phyloP scores from a whole-genome alignment of 148 eudicot genomes.

The Oxyria digyna region DNA sequence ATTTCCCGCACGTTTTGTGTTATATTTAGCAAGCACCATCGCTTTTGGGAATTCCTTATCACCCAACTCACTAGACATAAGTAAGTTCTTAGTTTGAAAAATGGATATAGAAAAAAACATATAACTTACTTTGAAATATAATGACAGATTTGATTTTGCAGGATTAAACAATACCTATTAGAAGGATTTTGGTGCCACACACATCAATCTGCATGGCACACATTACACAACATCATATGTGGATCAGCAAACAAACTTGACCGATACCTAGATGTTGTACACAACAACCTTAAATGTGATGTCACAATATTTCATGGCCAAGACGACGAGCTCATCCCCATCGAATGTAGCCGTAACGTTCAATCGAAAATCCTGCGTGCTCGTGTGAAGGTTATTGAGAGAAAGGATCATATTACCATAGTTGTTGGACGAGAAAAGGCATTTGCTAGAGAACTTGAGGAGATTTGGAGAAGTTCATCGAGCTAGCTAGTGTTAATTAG shows the following conservation, averaged over 20 bases:
- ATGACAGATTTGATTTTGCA: not conserved
- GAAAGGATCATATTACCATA: conserved; percentile 76
- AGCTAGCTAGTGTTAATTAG: not conserved
- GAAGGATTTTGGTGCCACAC: conserved; percentile 37
- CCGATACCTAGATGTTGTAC: conserved; percentile 43
- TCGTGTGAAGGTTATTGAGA: conserved; percentile 46
- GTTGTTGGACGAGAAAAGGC: conserved; percentile 71
- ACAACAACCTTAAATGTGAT: conserved; percentile 27
- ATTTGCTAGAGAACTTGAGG: conserved; percentile 70
- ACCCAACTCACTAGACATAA: conserved; percentile 71
- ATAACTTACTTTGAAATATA: no score
- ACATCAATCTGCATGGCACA: conserved; percentile 95
- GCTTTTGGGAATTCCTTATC: conserved; percentile 64
- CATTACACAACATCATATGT: conserved; percentile 81
- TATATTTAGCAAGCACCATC: conserved; percentile 65
- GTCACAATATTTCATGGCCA: conserved; percentile 58
- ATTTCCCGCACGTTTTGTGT: conserved; percentile 61
- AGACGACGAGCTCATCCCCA: conserved; percentile 74
- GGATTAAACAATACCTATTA: conserved; percentile 2
- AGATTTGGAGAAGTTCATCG: conserved; percentile 42
- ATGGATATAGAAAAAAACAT: no score
- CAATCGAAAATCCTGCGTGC: conserved; percentile 56
- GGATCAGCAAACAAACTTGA: conserved; percentile 75
- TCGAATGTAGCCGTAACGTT: conserved; percentile 58
- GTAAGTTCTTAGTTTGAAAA: conserved; percentile 16